Evolutionary conservation across 2,329 filamentous ascomycete species (phyloP).

Genomic region (Lithohypha guttulata): DNA sequence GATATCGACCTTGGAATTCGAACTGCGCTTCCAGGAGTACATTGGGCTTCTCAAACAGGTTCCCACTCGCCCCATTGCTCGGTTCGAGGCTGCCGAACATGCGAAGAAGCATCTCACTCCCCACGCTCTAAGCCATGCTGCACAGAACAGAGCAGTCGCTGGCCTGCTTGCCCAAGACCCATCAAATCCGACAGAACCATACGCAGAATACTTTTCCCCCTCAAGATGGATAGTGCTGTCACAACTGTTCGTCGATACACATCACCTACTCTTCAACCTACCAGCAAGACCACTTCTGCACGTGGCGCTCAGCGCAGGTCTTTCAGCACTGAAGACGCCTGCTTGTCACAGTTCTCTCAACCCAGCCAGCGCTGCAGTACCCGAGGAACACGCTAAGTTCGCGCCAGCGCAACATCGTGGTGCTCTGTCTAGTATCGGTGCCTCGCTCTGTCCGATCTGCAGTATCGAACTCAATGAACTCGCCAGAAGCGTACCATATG

Average conservation of each 20-base stretch:
- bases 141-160: slow-evolving; percentile 60
- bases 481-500: slow-evolving; percentile 80
- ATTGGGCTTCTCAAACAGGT: slow-evolving; percentile 74
- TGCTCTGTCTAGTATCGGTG: slow-evolving; percentile 29
- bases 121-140: slow-evolving; percentile 57
- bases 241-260: slow-evolving; percentile 69
- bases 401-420: slow-evolving; percentile 12
- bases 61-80: slow-evolving; percentile 46
- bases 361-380: slow-evolving; percentile 42
- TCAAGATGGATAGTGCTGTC: slow-evolving; percentile 68
- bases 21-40: slow-evolving; percentile 86
- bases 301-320: slow-evolving; percentile 77
- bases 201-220: slow-evolving; percentile 60
- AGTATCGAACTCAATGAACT: slow-evolving; percentile 89
- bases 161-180: slow-evolving; percentile 68
- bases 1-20: slow-evolving; percentile 65
- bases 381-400: slow-evolving; percentile 38
- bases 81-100: slow-evolving; percentile 64
- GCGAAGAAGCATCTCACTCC: slow-evolving; percentile 70
- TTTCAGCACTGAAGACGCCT: slow-evolving; percentile 92
- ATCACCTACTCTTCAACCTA: slow-evolving; percentile 75
- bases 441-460: slow-evolving; percentile 87
- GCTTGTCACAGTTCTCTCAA: slow-evolving; percentile 64
- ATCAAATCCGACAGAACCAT: slow-evolving; percentile 48
- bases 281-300: slow-evolving; percentile 77